A percentile compares a stretch with the other conserved stretches of the same genome.
phyloP scores from a whole-genome alignment of 2,329 filamentous ascomycete species.

The Pestalotiopsis sp. region DNA sequence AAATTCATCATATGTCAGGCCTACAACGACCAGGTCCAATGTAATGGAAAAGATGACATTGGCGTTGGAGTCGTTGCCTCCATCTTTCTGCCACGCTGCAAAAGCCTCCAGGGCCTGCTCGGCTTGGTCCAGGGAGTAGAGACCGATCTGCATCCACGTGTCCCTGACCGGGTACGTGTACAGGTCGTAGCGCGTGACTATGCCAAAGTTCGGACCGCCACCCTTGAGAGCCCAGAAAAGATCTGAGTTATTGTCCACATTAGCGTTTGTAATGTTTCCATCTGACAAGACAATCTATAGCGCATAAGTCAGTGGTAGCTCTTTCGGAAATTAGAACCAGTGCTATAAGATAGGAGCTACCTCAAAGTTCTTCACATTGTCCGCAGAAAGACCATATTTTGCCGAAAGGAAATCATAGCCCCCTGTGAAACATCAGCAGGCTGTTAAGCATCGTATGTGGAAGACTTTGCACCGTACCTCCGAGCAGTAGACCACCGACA shows the following conservation, averaged over 20 bases:
- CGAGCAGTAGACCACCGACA: too few species aligned
- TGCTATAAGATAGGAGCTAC: too few species aligned
- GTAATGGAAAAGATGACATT: constrained; percentile 18
- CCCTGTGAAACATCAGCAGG: too few species aligned
- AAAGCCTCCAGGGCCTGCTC: constrained; percentile 20
- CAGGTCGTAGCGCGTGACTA: constrained; percentile 1
- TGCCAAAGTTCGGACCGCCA: constrained; percentile 7
- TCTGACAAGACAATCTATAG: too few species aligned
- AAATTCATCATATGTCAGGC: constrained; percentile 22
- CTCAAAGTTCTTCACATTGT: too few species aligned
- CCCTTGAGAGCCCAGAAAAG: constrained; percentile 12
- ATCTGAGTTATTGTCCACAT: not conserved
- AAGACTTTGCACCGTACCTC: too few species aligned
- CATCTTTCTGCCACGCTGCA: constrained; percentile 16
- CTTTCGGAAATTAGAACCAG: too few species aligned
- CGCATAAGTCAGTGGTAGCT: too few species aligned
- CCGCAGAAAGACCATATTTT: too few species aligned
- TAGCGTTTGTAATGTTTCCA: too few species aligned
- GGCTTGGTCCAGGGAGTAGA: constrained; percentile 19
- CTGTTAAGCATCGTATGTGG: too few species aligned
- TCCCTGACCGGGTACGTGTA: not conserved
- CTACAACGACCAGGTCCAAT: constrained; percentile 22
- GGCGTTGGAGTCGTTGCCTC: constrained; percentile 17
- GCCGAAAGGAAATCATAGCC: too few species aligned
- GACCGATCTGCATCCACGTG: constrained; percentile 12